These are phyloP conservation scores for Noccaea caerulescens DNA, from an alignment of 345 rosid genomes.

Conservation along the genomic window DNA sequence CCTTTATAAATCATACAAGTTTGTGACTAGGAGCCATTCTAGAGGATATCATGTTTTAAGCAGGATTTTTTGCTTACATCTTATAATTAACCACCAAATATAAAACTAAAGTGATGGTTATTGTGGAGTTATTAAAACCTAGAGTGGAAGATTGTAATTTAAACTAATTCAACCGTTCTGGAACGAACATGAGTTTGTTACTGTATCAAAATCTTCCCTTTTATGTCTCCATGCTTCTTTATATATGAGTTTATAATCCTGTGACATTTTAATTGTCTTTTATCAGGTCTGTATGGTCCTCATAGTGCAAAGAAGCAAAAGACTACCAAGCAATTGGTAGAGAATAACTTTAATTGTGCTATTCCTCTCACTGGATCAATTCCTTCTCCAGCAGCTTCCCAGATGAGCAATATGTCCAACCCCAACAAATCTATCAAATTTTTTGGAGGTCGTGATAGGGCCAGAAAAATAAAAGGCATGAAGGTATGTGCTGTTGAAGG, in stretches of 20 bases:
- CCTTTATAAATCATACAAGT: constrained; percentile 12
- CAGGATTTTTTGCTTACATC: constrained; percentile 5
- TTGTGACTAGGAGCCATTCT: constrained; percentile 15
- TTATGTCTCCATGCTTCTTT: constrained; percentile 5
- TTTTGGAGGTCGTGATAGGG: constrained; percentile 72
- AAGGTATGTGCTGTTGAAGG: constrained; percentile 62
- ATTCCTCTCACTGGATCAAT: constrained; percentile 60
- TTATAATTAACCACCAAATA: neutral
- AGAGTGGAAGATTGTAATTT: constrained; percentile 22
- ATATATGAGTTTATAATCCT: constrained; percentile 17
- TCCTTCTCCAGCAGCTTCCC: constrained; percentile 89
- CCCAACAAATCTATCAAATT: constrained; percentile 73
- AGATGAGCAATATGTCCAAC: constrained; percentile 94
- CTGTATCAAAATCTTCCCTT: constrained; percentile 1
- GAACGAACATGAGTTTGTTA: constrained; percentile 14
- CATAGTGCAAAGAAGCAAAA: constrained; percentile 77
- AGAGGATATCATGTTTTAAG: constrained; percentile 4
- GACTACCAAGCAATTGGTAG: constrained; percentile 65
- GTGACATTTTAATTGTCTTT: constrained; percentile 40
- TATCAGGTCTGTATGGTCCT: constrained; percentile 72
- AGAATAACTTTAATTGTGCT: constrained; percentile 64
- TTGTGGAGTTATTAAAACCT: constrained; percentile 20
- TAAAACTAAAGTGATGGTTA: neutral
- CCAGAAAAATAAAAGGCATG: constrained; percentile 72
- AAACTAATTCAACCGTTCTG: constrained; percentile 7